Percentiles rank a stretch among this genome's conserved stretches.
These are phyloP conservation scores for Anacardium occidentale DNA, from an alignment of 345 rosid species.

Conservation along the genomic window DNA sequence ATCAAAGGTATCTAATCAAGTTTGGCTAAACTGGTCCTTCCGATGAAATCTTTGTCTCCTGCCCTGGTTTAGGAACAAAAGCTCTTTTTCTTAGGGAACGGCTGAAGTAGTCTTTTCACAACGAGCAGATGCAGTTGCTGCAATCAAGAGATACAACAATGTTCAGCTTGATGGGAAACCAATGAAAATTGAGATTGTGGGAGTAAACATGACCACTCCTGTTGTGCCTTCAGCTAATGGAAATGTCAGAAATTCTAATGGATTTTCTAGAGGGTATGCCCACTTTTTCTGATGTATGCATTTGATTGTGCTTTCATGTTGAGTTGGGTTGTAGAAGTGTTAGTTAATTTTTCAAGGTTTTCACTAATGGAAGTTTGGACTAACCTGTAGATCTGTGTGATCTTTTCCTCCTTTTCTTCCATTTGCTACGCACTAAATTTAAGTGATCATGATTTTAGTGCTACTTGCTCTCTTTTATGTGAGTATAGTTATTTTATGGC, in stretches of 20 bases:
- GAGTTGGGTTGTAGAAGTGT: not conserved
- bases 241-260: conserved; percentile 46
- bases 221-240: conserved; percentile 40
- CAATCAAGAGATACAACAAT: conserved; percentile 85
- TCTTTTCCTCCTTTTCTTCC: not conserved
- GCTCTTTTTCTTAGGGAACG: conserved; percentile 69
- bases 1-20: conserved; percentile 75
- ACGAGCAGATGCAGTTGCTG: conserved; percentile 72
- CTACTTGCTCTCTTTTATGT: not conserved
- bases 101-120: conserved; percentile 87
- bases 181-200: conserved; percentile 91
- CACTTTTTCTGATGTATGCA: not conserved
- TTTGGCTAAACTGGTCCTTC: conserved; percentile 37
- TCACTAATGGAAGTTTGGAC: not conserved
- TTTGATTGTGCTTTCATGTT: not conserved
- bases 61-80: conserved; percentile 37
- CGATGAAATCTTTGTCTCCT: conserved; percentile 34
- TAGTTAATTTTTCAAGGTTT: not conserved
- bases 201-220: conserved; percentile 57
- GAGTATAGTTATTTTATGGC: not conserved
- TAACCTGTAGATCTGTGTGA: not conserved
- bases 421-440: not conserved
- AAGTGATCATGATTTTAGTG: not conserved
- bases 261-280: conserved; percentile 53
- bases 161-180: conserved; percentile 97